Conservation (phyloP, 1,284 basidiomycete genomes). For the Athelia sp. region DNA sequence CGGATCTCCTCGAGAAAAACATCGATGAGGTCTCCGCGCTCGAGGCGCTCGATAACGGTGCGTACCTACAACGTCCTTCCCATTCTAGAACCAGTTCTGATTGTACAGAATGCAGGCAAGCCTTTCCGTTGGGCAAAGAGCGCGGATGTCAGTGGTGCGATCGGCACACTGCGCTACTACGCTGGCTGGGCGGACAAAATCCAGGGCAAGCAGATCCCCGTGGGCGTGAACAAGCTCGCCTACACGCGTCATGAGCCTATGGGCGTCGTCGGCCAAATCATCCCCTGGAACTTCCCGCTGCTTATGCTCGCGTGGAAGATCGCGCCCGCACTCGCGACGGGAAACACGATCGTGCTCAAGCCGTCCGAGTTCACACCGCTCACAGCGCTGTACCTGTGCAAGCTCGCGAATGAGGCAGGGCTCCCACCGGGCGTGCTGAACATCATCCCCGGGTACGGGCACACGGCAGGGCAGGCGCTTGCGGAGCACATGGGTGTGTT, state of each 20-base stretch:
- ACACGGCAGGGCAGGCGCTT: slow-evolving; percentile 53
- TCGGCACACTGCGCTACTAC: slow-evolving; percentile 69
- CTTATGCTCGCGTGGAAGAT: slow-evolving; percentile 82
- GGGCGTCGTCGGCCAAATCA: slow-evolving; percentile 86
- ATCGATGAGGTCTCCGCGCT: slow-evolving; percentile 71
- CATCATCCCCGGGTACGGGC: slow-evolving; percentile 76
- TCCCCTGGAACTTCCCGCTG: slow-evolving; percentile 75
- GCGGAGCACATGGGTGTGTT: slow-evolving; percentile 62
- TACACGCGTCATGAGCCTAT: slow-evolving; percentile 92
- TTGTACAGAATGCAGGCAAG: slow-evolving; percentile 53
- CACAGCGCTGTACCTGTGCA: slow-evolving; percentile 59
- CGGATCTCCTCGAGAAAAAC: slow-evolving; percentile 68
- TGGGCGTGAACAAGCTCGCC: slow-evolving; percentile 61
- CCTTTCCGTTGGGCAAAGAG: slow-evolving; percentile 71
- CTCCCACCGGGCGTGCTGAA: slow-evolving; percentile 70
- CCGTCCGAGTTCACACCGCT: slow-evolving; percentile 90
- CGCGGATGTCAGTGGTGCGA: slow-evolving; percentile 69
- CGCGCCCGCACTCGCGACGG: slow-evolving; percentile 80
- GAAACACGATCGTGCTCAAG: slow-evolving; percentile 83
- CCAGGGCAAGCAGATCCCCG: slow-evolving; percentile 74
- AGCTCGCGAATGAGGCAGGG: slow-evolving; percentile 53
- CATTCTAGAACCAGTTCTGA: background rate
- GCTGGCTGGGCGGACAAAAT: slow-evolving; percentile 88
- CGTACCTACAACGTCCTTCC: slow-evolving; percentile 3
- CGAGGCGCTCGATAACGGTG: slow-evolving; percentile 75